Base-by-base conservation (phyloP, 768 basidiomycete species). In the Leccinum longicurvipes region DNA sequence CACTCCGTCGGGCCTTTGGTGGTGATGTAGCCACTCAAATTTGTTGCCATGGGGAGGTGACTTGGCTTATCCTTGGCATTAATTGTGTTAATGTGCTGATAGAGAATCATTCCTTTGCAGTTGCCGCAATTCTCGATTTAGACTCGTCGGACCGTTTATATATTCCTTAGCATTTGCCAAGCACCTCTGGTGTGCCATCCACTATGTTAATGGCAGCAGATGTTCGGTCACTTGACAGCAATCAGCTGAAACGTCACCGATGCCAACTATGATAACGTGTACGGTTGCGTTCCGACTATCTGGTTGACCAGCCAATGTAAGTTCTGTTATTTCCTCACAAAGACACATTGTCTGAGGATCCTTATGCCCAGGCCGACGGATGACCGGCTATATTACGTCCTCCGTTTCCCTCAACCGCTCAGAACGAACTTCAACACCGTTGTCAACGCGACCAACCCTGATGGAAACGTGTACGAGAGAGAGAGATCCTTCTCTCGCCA, bases 1-100 rank as follows among this genome's bases (percentile, higher is more conserved):
- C 72, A 12, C 58, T 75, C 4, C 51, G 71, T 45, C 74, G 72
- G 74, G 52, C 60, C 14, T 74, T 76, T 44, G 73, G 74, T 6
- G 76, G 76, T 2, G 69, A 76, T 23, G 47, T 54, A 52, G 6
- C 31, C 14, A 32, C 31, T 32, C 14, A 32, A 15, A 6, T 7
- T 14, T 32, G 14, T 32, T 15, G 14, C 31, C 31, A 32, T 12
- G 31, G 31, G 14, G 15, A 32, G 14, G 14, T 32, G 14, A 32
- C 31, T 15, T 10, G 31, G 31, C 31, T 32, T 32, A 32, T 1
- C 7, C 14, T 15, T 32, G 31, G 14, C 14, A 15, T 6, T 32
- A 32, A 32, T 32, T 15, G 14, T 15, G 14, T 15, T 32, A 12
- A n/a, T n/a, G n/a, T n/a, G n/a, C n/a, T n/a, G n/a, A n/a, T n/a